Base-by-base conservation (phyloP, 2,329 filamentous ascomycete genomes). In the Aaosphaeria arxii region DNA sequence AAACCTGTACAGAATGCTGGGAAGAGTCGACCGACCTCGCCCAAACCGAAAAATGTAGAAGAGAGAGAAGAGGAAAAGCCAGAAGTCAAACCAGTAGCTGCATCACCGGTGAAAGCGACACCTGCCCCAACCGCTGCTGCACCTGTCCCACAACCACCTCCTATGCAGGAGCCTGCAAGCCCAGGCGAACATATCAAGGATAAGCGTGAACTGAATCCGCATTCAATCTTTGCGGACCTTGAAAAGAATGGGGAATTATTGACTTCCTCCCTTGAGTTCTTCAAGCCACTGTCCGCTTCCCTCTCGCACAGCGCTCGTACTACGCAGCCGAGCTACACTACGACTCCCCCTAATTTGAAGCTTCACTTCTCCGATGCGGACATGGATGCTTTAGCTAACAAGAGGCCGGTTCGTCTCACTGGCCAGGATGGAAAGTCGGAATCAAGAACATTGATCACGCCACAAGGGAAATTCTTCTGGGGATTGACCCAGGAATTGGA, bases 401-500 rank as follows among this genome's bases (percentile, higher is more conserved):
- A 83, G 47, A 78, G 66, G 51, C 80, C 64, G 4, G 61, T 77
- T 9, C 69, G 69, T 29, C 69, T 75, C 17, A 69, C 66, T 30
- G 69, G 70, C n/a, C 63, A 71, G n/a, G 69, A 74, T 28, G 69
- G 66, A 31, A 71, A 67, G n/a, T 56, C 69, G 30, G 75, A 74
- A 50, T 71, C 72, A 1, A 79, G 86, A 29, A 83, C 88, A 53
- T 78, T 91, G 56, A 82, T 91, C 45, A 91, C 88, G 0, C 86
- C 88, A 0, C 84, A 87, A 52, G 88, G 88, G 7, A 85, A 89
- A 53, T 88, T 87, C 63, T 76, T 92, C n/a, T 84, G 86, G 54
- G 86, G 87, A 49, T 71, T 94, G 46, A 84, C 78, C 1, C 71
- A 78, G 4, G 82, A 86, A 39, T 84, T 91, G 53, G 88, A 91